Conservation (phyloP, 176 grass and related monocot species). For the Olyra latifolia region DNA sequence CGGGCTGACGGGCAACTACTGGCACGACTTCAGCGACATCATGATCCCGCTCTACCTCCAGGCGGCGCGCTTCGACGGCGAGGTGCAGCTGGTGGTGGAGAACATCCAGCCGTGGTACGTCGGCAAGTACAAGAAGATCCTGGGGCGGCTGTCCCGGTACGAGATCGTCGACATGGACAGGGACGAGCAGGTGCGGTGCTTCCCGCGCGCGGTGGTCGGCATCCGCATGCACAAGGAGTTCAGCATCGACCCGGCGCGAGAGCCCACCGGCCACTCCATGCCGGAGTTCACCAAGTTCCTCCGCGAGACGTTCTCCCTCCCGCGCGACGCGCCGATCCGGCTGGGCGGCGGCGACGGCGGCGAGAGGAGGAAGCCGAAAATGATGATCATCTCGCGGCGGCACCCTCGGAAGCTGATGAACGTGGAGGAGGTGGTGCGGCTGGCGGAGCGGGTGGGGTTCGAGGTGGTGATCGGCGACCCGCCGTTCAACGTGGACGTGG, state of each 20-base stretch:
- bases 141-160: constrained; percentile 39
- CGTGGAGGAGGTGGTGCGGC: constrained; percentile 42
- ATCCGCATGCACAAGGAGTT: constrained; percentile 79
- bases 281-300: constrained; percentile 83
- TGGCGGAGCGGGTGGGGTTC: constrained; percentile 69
- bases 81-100: constrained; percentile 62
- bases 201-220: constrained; percentile 57
- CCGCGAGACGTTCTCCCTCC: constrained; percentile 46
- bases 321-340: constrained; percentile 38
- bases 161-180: constrained; percentile 65
- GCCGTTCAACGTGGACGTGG: constrained; percentile 70
- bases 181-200: constrained; percentile 66
- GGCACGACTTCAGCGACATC: constrained; percentile 85
- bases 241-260: constrained; percentile 66
- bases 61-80: constrained; percentile 49
- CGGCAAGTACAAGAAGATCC: constrained; percentile 59
- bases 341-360: neutral
- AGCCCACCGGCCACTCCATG: constrained; percentile 60
- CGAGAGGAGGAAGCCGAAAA: constrained; percentile 33
- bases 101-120: constrained; percentile 69
- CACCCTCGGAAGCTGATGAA: constrained; percentile 70
- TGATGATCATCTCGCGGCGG: constrained; percentile 86
- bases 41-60: constrained; percentile 75
- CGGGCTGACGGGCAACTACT: constrained; percentile 81
- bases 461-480: constrained; percentile 81